Percentiles rank a stretch among this genome's conserved stretches.
phyloP scores from a whole-genome alignment of 805 yeast species.

The Cyberlindnera saturnus region DNA sequence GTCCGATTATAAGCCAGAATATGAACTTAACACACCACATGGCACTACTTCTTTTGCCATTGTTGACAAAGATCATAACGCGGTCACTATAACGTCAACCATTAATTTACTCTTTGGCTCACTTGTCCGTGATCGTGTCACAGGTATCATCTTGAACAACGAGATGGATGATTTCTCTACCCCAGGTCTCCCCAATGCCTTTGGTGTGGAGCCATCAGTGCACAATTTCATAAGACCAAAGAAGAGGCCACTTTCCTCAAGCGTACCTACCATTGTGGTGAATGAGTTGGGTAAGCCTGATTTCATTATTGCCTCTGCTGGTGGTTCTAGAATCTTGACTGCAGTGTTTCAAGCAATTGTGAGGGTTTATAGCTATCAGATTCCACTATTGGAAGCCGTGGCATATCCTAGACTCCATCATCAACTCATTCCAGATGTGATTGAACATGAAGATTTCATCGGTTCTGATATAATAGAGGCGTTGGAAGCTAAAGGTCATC shows the following conservation, averaged over 20 bases:
- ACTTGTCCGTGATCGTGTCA: constrained; percentile 66
- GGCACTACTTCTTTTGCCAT: constrained; percentile 89
- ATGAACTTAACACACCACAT: constrained; percentile 70
- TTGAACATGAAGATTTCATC: constrained; percentile 54
- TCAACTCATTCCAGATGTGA: constrained; percentile 71
- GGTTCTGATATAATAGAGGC: constrained; percentile 33
- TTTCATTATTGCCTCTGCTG: constrained; percentile 84
- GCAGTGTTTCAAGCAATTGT: constrained; percentile 77
- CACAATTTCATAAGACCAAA: constrained; percentile 71
- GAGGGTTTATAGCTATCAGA: constrained; percentile 50
- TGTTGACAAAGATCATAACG: constrained; percentile 67
- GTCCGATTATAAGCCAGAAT: constrained; percentile 74
- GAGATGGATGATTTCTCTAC: constrained; percentile 94
- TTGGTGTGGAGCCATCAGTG: constrained; percentile 73
- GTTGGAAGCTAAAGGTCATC: constrained; percentile 45
- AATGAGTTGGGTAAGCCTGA: constrained; percentile 45
- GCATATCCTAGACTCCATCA: constrained; percentile 85
- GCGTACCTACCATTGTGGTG: constrained; percentile 68
- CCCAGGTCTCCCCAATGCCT: constrained; percentile 65
- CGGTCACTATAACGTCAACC: constrained; percentile 85
- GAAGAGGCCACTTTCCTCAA: constrained; percentile 81
- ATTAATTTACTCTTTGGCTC: constrained; percentile 83
- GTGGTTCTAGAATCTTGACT: constrained; percentile 84
- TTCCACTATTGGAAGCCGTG: constrained; percentile 60
- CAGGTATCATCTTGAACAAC: constrained; percentile 81